Evolutionary conservation across 257 asterid genomes (phyloP).

Genomic region (Verbena officinalis): DNA sequence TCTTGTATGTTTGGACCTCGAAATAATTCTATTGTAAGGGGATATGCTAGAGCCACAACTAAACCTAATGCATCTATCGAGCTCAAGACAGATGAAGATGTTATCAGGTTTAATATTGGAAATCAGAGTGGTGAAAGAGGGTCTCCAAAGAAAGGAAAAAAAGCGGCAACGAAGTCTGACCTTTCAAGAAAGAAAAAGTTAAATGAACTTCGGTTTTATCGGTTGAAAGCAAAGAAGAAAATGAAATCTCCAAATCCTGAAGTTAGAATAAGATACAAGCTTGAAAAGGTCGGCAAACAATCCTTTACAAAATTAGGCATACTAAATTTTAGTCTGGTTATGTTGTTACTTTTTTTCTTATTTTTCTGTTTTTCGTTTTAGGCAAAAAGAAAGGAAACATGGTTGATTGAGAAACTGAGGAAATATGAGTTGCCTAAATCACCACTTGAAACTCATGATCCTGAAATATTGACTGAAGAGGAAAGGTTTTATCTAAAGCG

Average conservation of each 20-base stretch:
- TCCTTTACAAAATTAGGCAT: background rate
- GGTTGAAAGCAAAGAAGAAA: slow-evolving; percentile 95
- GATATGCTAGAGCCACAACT: slow-evolving; percentile 42
- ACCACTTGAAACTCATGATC: slow-evolving; percentile 73
- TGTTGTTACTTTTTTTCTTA: no score
- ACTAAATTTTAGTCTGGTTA: background rate
- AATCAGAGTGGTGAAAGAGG: slow-evolving; percentile 31
- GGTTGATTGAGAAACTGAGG: slow-evolving; percentile 94
- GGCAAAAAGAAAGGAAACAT: slow-evolving; percentile 92
- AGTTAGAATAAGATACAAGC: slow-evolving; percentile 89
- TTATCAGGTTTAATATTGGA: slow-evolving; percentile 71
- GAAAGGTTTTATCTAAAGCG: slow-evolving; percentile 90
- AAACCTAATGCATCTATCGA: slow-evolving; percentile 49
- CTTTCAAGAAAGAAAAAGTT: slow-evolving; percentile 74
- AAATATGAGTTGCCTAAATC: slow-evolving; percentile 74
- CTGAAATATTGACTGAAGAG: slow-evolving; percentile 93
- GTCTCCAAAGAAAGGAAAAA: slow-evolving; percentile 38
- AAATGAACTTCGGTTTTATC: slow-evolving; percentile 82
- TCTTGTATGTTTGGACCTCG: slow-evolving; percentile 23
- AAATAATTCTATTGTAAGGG: slow-evolving; percentile 29
- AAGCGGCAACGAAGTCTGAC: slow-evolving; percentile 34
- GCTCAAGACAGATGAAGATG: slow-evolving; percentile 60
- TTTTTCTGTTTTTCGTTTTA: slow-evolving; percentile 26
- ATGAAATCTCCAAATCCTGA: slow-evolving; percentile 96
- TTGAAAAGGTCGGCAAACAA: slow-evolving; percentile 69